Evolutionary conservation across 257 asterid species (phyloP), one percentile per base, ranked within the genome.

Genomic region (Gentiana straminea): DNA sequence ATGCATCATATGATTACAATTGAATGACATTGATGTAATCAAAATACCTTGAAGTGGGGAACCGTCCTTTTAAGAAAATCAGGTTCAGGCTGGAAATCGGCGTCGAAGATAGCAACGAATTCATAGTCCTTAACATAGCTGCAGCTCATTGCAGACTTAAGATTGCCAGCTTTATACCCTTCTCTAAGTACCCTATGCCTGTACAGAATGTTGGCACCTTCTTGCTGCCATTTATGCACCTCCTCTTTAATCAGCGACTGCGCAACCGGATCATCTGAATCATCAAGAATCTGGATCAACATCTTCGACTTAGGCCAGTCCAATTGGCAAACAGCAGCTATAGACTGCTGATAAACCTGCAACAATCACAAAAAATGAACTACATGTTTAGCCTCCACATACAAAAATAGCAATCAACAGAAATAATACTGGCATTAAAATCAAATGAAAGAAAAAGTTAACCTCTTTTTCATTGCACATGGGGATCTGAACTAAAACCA

Each of bases 381-480:
- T 37, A 13, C 34, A 51, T 33, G 11, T 56, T 39, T 34, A 49
- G 11, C 47, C 34, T 24, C 4, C 54, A 60, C 49, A 52, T 9
- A 24, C 1, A 24, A 35, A 43, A 59, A 44, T 47, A 11, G 7
- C 64, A 61, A 51, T 44, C 11, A 49, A 59, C 60, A 67, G 15
- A 9, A 32, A 62, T 44, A 13, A 49, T 33, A 4, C 12, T 15
- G 8, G 9, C 36, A 52, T 41, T 49, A 43, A 35, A 69, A 39
- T 24, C 58, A 49, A 53, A 35, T 1, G 59, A 35, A 53, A 7
- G 34, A 1, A 39, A 38, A 0, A 13, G 52, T 8, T 46, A 74
- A 90, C 98, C 96, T 90, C 96, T 71, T 84, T 90, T 57, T 90
- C 98, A 13, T 90, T 90, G 71, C 98, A 90, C 98, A 90, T 90